A percentile compares a stretch with the other conserved stretches of the same genome.
These are phyloP conservation scores for Hanseniaspora uvarum DNA, from an alignment of 1,139 yeast species.

Conservation along the genomic window DNA sequence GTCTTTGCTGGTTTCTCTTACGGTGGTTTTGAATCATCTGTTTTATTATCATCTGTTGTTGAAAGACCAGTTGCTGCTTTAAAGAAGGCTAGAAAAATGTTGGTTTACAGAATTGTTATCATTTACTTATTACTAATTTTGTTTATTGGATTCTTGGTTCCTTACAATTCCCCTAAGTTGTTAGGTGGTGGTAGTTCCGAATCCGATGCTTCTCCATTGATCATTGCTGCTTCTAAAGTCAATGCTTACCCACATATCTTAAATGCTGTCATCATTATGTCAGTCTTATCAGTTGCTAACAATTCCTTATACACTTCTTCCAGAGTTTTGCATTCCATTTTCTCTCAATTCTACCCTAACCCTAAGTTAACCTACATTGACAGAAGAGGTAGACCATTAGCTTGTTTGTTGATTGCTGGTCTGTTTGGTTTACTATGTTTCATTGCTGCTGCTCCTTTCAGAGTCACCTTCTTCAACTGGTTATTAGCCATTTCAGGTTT, in stretches of 20 bases:
- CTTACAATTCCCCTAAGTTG: slow-evolving; percentile 41
- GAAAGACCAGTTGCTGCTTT: slow-evolving; percentile 64
- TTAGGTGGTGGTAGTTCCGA: slow-evolving; percentile 38
- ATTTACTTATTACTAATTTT: slow-evolving; percentile 50
- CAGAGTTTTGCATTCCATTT: slow-evolving; percentile 73
- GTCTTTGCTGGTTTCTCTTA: slow-evolving; percentile 81
- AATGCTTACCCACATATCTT: slow-evolving; percentile 56
- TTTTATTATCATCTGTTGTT: slow-evolving; percentile 84
- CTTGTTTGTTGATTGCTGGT: slow-evolving; percentile 38
- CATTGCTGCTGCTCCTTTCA: slow-evolving; percentile 48
- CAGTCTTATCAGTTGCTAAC: slow-evolving; percentile 64
- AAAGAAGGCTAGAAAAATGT: slow-evolving; percentile 32
- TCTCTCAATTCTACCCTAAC: slow-evolving; percentile 46
- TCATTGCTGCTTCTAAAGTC: slow-evolving; percentile 51
- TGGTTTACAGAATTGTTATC: slow-evolving; percentile 53
- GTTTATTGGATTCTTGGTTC: slow-evolving; percentile 55
- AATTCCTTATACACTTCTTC: slow-evolving; percentile 72
- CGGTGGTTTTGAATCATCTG: slow-evolving; percentile 75
- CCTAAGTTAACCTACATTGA: slow-evolving; percentile 39
- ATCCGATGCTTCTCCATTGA: slow-evolving; percentile 57
- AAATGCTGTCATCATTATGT: slow-evolving; percentile 61
- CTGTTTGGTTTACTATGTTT: slow-evolving; percentile 42
- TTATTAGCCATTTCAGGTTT: slow-evolving; percentile 72
- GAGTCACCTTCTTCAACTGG: slow-evolving; percentile 66
- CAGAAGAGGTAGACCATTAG: slow-evolving; percentile 51